These are phyloP conservation scores for Scenedesmus sp. DNA, from an alignment of 163 green algal genomes.

Conservation along the genomic window DNA sequence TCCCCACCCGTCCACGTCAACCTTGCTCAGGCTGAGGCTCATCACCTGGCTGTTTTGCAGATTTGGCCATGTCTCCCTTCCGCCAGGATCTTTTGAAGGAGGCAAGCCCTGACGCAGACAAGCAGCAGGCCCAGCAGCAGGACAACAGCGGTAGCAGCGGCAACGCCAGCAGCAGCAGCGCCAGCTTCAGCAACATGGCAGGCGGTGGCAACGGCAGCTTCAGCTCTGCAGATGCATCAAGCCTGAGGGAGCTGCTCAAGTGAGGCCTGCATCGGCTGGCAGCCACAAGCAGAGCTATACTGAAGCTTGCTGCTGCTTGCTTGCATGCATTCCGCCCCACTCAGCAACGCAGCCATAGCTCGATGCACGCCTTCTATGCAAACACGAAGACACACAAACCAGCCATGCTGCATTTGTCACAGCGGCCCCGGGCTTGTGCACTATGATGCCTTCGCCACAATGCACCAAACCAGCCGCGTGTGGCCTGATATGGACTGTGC, in stretches of 20 bases:
- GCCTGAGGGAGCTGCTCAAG: constrained; percentile 36
- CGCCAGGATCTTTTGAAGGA: constrained; percentile 42
- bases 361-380: too few species aligned
- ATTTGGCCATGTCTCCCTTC: constrained; percentile 32
- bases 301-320: not conserved
- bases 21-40: too few species aligned
- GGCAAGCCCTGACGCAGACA: not conserved
- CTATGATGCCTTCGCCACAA: too few species aligned
- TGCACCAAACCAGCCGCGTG: too few species aligned
- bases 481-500: too few species aligned
- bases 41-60: not conserved
- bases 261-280: not conserved
- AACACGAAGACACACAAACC: not conserved
- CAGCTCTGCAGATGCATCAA: not conserved
- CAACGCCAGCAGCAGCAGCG: not conserved
- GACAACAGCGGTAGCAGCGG: not conserved
- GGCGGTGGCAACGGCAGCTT: constrained; percentile 1
- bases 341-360: too few species aligned
- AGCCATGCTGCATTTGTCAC: not conserved
- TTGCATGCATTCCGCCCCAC: not conserved
- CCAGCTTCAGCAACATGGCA: not conserved
- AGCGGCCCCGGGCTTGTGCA: too few species aligned
- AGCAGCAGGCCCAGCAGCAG: constrained; percentile 15
- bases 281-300: too few species aligned
- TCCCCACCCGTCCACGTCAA: too few species aligned